Evolutionary conservation across 768 basidiomycete species (phyloP), one percentile per base, ranked within the genome.

Genomic region (Boletus reticuloceps): DNA sequence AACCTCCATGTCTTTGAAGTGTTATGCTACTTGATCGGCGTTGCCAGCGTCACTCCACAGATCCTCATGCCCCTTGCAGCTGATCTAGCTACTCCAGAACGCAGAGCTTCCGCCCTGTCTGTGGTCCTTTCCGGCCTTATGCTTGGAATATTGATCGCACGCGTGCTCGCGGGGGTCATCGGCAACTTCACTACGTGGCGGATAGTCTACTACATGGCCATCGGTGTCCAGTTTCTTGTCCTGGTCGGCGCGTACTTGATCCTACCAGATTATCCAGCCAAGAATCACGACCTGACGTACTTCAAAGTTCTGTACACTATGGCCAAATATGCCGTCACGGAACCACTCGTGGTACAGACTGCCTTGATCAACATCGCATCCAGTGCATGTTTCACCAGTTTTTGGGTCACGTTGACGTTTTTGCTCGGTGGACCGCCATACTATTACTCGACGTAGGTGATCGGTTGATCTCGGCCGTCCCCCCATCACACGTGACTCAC

Each of bases 241-340:
- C 71, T 87, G 9, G 37, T 78, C 6, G 76, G 86, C 22, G 72
- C 84, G 40, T 93, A 87, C 64, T 68, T 82, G 20, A 60, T 85
- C 51, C 72, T 93, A n/a, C 91, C 91, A 1, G 91, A 95, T 69
- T 93, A 89, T 63, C 92, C 91, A 1, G 81, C 86, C 13, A 92
- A 89, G 67, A 87, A 88, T 64, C 69, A 64, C 20, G 72, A 81
- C 44, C 51, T 91, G 58, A 81, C 82, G 4, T 94, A 94, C 70
- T 77, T 75, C 59, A 71, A 83, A 17, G 86, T 93, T 44, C 70
- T 91, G 32, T 82, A 75, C 69, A 86, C 85, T 10, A 94, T 94
- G 92, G 85, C 75, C 6, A 87, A 84, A 68, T 88, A 84, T 60
- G 75, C 84, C 0, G 76, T 86, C 37, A 94, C 88, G 0, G 89